Evolutionary conservation across 345 rosid species (phyloP), one percentile per base, ranked within the genome.

Genomic region (Raphanus sativus): DNA sequence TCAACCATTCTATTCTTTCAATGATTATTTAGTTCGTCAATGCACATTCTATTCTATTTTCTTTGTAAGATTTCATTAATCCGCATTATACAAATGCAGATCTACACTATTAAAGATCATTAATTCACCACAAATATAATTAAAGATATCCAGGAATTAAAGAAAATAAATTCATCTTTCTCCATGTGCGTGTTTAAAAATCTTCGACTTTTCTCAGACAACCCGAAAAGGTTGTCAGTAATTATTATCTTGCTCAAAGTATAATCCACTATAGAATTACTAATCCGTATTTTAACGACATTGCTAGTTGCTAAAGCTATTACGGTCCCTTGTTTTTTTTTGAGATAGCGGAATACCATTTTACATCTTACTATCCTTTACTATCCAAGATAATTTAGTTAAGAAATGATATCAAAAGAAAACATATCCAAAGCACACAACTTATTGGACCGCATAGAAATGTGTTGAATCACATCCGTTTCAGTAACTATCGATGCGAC

Each of bases 161-260:
- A 42, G 21, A 45, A 30, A 66, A 25, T 29, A 62, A 2, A 63
- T 29, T 34, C 1, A n/a, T 21, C 58, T 12, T 36, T 50, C 76
- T 36, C 60, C 76, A 56, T 65, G 81, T 77, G 76, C 71, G 54
- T 36, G 33, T 77, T 64, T 16, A 1, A 8, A 36, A 8, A 11
- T 11, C 4, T 26, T 54, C 0, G 10, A 28, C 36, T 29, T 70
- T 55, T 21, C 16, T 17, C 66, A 38, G 66, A 29, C 52, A 56
- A 70, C 8, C 11, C 33, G 36, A 62, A 32, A 48, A 32, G 9
- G 40, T 12, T 36, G 65, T 69, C 64, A 34, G 76, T 70, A 70
- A 71, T 70, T 64, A 24, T 71, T 16, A 63, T 55, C n/a, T 56
- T 65, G 30, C 38, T 40, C 63, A 65, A 24, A 38, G 74, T 70